Percentiles rank a stretch among this genome's conserved stretches.
Conservation (phyloP, 495 filamentous ascomycete genomes). For the Neurospora terricola region DNA sequence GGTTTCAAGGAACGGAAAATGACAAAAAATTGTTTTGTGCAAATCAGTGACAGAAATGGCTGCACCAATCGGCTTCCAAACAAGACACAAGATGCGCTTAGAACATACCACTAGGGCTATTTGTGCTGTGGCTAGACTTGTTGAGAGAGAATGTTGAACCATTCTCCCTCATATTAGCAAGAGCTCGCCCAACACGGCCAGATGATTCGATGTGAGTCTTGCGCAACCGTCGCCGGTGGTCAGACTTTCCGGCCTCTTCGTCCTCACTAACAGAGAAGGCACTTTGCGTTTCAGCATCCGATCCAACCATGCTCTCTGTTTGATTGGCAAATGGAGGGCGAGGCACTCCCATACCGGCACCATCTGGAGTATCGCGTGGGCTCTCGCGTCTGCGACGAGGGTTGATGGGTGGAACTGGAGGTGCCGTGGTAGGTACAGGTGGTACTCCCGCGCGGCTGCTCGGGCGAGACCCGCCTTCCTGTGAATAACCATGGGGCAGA, state of each 20-base stretch:
- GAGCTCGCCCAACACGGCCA: conserved; percentile 37
- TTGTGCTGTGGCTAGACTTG: conserved; percentile 21
- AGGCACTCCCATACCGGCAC: conserved; percentile 22
- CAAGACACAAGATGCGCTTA: conserved; percentile 12
- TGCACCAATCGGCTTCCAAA: neutral
- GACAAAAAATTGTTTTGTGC: conserved; percentile 12
- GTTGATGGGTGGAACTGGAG: conserved; percentile 62
- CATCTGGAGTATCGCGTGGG: conserved; percentile 43
- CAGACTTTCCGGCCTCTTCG: conserved; percentile 24
- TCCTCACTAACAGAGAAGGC: conserved; percentile 44
- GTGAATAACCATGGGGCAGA: conserved; percentile 31
- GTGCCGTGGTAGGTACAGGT: conserved; percentile 22
- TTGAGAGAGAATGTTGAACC: conserved; percentile 20
- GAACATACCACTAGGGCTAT: conserved; percentile 37
- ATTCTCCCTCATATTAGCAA: conserved; percentile 33
- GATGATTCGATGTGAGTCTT: conserved; percentile 29
- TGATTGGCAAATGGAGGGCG: conserved; percentile 14
- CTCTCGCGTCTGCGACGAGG: conserved; percentile 52
- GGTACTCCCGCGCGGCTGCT: conserved; percentile 15
- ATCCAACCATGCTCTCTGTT: conserved; percentile 12
- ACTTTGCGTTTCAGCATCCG: conserved; percentile 32
- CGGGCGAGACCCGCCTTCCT: conserved; percentile 29
- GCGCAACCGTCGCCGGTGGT: conserved; percentile 39
- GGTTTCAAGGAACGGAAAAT: conserved; percentile 1
- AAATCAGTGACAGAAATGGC: neutral